Evolutionary conservation across 73 alveolate genomes (phyloP), one percentile per base, ranked within the genome.

Genomic region (Diophrys sp.): DNA sequence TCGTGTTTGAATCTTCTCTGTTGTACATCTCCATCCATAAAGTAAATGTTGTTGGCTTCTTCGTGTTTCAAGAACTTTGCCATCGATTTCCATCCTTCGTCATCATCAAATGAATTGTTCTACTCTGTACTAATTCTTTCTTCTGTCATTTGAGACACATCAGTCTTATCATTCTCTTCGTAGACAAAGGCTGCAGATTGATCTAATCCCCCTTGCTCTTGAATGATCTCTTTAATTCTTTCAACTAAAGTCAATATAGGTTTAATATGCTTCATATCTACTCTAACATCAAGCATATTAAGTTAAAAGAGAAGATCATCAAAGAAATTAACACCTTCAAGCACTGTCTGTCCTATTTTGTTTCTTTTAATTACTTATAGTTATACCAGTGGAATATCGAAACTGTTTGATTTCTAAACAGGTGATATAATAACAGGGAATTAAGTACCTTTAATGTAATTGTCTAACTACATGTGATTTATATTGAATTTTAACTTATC

Each of bases 41-140:
- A 68, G 75, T 68, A 68, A 24, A 68, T 5, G 34, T 68, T 31
- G 62, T 44, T 44, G 5, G 62, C 62, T 44, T 44, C 5, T 44
- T 44, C 62, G 62, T 44, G 62, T 44, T 44, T 11, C 18, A 44
- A 44, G 62, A 44, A 44, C 62, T 44, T 44, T 44, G 62, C 62
- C 62, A 44, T 44, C 62, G 18, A 18, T 44, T 44, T 5, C n/a
- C n/a, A n/a, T n/a, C n/a, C n/a, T n/a, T n/a, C n/a, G n/a, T n/a
- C n/a, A n/a, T n/a, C n/a, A n/a, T n/a, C n/a, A n/a, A n/a, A n/a
- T n/a, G n/a, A n/a, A n/a, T n/a, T n/a, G n/a, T n/a, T n/a, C n/a
- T n/a, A n/a, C n/a, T n/a, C n/a, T n/a, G n/a, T n/a, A n/a, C n/a
- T n/a, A n/a, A n/a, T n/a, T n/a, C n/a, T n/a, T n/a, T n/a, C n/a